Conservation (phyloP, 2,329 filamentous ascomycete species). For the Simplicillium aogashimaense region DNA sequence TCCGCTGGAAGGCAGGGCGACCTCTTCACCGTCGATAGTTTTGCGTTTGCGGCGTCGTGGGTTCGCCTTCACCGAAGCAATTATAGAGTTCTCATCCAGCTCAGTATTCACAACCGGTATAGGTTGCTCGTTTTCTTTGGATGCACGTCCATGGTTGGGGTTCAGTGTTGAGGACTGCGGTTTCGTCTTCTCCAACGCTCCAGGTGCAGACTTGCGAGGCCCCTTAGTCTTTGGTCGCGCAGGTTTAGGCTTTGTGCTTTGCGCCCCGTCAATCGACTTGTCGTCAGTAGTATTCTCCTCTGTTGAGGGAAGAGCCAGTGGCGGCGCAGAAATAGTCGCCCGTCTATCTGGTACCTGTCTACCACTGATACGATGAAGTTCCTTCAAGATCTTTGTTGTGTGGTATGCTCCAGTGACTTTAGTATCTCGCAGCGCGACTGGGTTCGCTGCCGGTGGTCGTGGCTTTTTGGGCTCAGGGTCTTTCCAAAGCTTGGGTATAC, state of each 20-base stretch:
- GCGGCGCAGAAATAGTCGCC: constrained; percentile 9
- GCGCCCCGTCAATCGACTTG: neutral
- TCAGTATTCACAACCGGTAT: constrained; percentile 6
- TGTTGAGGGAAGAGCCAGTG: constrained; percentile 1
- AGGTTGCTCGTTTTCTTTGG: constrained; percentile 8
- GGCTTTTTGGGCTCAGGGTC: constrained; percentile 33
- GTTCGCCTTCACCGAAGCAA: constrained; percentile 39
- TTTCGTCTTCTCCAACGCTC: constrained; percentile 18
- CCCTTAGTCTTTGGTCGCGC: constrained; percentile 16
- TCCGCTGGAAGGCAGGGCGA: constrained; percentile 12
- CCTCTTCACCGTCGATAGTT: constrained; percentile 29
- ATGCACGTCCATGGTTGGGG: constrained; percentile 23
- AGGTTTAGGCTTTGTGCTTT: constrained; percentile 5
- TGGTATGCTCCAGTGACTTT: constrained; percentile 34
- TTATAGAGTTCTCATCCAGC: constrained; percentile 29
- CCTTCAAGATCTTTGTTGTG: constrained; percentile 28
- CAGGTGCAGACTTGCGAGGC: constrained; percentile 30
- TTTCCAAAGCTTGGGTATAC: constrained; percentile 51
- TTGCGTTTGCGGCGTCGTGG: constrained; percentile 37
- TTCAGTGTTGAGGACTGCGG: constrained; percentile 22
- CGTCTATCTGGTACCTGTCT: constrained; percentile 6
- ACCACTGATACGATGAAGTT: constrained; percentile 26
- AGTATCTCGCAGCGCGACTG: constrained; percentile 34
- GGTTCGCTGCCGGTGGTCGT: constrained; percentile 22
- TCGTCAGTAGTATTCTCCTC: neutral